phyloP scores from a whole-genome alignment of 2,329 filamentous ascomycete genomes.

The Trichoderma simmonsii region DNA sequence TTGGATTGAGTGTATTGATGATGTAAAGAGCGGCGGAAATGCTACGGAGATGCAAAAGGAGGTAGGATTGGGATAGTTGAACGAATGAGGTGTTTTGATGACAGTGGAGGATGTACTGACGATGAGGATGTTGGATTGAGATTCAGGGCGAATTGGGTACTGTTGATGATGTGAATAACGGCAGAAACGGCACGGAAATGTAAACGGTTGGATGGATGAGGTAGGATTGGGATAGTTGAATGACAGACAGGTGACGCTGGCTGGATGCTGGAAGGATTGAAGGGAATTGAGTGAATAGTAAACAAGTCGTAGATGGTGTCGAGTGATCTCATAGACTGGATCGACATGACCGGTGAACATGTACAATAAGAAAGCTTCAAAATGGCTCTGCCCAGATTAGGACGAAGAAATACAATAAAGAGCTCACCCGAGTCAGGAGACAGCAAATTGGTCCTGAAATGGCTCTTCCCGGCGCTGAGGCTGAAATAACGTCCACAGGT shows the following conservation, averaged over 20 bases:
- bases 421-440: background rate
- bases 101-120: background rate
- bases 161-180: background rate
- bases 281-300: background rate
- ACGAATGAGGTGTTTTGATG: too few species aligned
- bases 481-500: background rate
- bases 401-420: background rate
- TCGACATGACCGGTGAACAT: background rate
- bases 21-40: background rate
- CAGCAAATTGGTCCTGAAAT: too few species aligned
- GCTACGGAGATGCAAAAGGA: too few species aligned
- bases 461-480: background rate
- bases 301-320: background rate
- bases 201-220: background rate
- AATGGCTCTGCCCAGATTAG: background rate
- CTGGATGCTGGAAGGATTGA: background rate
- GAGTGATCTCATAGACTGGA: background rate
- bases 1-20: background rate
- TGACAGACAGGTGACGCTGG: background rate
- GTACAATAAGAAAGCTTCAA: background rate
- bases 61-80: too few species aligned
- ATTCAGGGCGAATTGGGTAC: background rate
- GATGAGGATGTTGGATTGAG: background rate
- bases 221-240: background rate
- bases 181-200: background rate